These are phyloP conservation scores for Escallonia rubra DNA, from an alignment of 129 eudicot species.

Conservation along the genomic window DNA sequence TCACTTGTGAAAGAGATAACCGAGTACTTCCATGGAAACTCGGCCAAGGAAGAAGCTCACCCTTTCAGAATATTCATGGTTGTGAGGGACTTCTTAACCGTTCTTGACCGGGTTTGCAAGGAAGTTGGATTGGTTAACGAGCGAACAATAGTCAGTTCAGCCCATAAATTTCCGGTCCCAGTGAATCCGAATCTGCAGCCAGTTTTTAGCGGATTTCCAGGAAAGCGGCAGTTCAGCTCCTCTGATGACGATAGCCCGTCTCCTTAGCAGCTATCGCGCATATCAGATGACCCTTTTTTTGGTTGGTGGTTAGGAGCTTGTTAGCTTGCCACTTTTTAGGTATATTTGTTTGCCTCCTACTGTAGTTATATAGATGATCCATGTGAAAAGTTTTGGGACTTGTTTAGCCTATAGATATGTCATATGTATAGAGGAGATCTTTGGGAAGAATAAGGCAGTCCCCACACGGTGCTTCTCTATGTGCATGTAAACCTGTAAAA, in stretches of 20 bases:
- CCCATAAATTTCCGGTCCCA: constrained; percentile 57
- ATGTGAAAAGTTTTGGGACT: constrained; percentile 42
- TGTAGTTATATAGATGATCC: constrained; percentile 31
- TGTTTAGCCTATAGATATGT: constrained; percentile 24
- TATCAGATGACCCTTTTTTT: constrained; percentile 1
- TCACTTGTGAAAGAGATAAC: constrained; percentile 79
- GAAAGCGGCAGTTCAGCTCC: constrained; percentile 40
- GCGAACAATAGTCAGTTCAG: constrained; percentile 44
- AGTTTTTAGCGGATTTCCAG: constrained; percentile 40
- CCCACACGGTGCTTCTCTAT: constrained; percentile 7
- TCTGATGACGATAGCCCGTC: constrained; percentile 66
- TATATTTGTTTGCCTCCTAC: constrained; percentile 4
- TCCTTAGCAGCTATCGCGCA: constrained; percentile 22
- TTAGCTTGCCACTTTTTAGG: constrained; percentile 14
- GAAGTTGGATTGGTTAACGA: constrained; percentile 80
- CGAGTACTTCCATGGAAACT: constrained; percentile 90
- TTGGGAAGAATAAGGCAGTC: constrained; percentile 34
- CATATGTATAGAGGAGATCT: constrained; percentile 38
- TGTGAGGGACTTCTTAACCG: constrained; percentile 71
- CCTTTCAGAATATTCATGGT: constrained; percentile 90
- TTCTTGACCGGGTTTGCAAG: constrained; percentile 82
- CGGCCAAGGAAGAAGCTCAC: constrained; percentile 90
- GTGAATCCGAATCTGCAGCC: constrained; percentile 47
- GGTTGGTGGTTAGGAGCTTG: constrained; percentile 3
- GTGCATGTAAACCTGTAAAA: constrained; percentile 6